Evolutionary conservation across 225 moss, liverwort and hornwort genomes (phyloP).

Genomic region (Marchantia polymorpha): DNA sequence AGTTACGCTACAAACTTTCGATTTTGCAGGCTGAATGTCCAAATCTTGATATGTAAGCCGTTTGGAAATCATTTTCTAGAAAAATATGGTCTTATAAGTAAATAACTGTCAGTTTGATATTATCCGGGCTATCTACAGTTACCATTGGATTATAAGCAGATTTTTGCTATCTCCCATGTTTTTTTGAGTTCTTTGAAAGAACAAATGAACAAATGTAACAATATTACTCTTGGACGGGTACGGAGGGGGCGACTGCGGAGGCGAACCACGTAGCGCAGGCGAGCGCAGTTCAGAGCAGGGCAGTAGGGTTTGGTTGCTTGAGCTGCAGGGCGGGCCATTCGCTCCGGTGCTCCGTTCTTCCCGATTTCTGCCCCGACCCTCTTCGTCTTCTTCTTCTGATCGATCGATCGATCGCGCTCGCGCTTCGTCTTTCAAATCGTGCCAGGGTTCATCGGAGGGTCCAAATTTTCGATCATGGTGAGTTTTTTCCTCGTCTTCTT

Average conservation of each 20-base stretch:
- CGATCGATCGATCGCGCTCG: neutral
- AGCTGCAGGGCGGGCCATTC: neutral
- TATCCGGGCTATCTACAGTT: no score
- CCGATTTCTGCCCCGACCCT: neutral
- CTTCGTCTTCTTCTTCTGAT: neutral
- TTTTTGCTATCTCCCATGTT: no score
- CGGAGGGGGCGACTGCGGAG: neutral
- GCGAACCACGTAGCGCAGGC: neutral
- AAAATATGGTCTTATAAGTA: no score
- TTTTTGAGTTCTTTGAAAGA: no score
- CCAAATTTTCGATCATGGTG: conserved; percentile 4
- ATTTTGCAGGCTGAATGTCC: no score
- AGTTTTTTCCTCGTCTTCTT: neutral
- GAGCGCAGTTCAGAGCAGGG: neutral
- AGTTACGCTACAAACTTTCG: no score
- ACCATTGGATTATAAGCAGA: no score
- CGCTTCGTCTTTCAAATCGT: no score
- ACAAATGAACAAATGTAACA: no score
- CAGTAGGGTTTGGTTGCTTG: conserved; percentile 12
- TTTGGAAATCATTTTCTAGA: no score
- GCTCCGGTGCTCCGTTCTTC: neutral
- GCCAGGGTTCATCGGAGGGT: neutral
- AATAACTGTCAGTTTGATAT: no score
- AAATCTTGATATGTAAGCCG: no score
- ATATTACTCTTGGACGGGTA: neutral